Percentiles rank a stretch among this genome's conserved stretches.
Conservation (phyloP, 495 filamentous ascomycete species). For the Patellaria atrata region DNA sequence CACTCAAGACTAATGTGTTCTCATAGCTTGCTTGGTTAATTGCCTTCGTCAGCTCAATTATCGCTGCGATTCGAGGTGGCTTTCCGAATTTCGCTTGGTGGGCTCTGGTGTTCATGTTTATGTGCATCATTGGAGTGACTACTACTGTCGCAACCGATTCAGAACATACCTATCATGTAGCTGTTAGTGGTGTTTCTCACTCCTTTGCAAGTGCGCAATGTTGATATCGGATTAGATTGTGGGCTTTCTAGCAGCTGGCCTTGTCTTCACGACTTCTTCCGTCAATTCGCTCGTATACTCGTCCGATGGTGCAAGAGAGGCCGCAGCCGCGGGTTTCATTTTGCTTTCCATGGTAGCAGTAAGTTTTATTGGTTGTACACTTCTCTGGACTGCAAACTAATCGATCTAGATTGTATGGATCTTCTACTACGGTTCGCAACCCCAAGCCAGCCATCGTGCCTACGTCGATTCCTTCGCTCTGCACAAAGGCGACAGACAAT, state of each 20-base stretch:
- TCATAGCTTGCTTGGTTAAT: constrained; percentile 86
- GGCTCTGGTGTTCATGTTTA: constrained; percentile 71
- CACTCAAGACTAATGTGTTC: constrained; percentile 3
- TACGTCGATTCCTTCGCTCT: constrained; percentile 95
- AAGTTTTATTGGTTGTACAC: constrained; percentile 23
- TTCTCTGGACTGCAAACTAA: constrained; percentile 3
- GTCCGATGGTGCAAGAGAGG: constrained; percentile 55
- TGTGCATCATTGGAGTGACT: constrained; percentile 62
- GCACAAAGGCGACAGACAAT: constrained; percentile 59
- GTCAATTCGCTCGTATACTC: constrained; percentile 71
- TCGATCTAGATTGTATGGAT: constrained; percentile 78
- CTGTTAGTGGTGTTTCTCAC: constrained; percentile 37
- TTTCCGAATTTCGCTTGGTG: constrained; percentile 90
- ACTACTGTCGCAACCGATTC: constrained; percentile 70
- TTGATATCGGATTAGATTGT: constrained; percentile 45
- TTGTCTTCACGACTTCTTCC: constrained; percentile 71
- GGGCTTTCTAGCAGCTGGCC: constrained; percentile 66
- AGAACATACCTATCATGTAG: constrained; percentile 75
- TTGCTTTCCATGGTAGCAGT: constrained; percentile 91
- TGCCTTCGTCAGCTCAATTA: constrained; percentile 69
- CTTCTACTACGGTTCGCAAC: constrained; percentile 92
- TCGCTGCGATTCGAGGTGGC: constrained; percentile 42
- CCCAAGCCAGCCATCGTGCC: constrained; percentile 71
- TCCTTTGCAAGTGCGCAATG: constrained; percentile 1
- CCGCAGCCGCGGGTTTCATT: constrained; percentile 84